Percentiles rank a stretch among this genome's conserved stretches.
Evolutionary conservation across 805 yeast genomes (phyloP).

Genomic region (Metschnikowia kunwiensis): DNA sequence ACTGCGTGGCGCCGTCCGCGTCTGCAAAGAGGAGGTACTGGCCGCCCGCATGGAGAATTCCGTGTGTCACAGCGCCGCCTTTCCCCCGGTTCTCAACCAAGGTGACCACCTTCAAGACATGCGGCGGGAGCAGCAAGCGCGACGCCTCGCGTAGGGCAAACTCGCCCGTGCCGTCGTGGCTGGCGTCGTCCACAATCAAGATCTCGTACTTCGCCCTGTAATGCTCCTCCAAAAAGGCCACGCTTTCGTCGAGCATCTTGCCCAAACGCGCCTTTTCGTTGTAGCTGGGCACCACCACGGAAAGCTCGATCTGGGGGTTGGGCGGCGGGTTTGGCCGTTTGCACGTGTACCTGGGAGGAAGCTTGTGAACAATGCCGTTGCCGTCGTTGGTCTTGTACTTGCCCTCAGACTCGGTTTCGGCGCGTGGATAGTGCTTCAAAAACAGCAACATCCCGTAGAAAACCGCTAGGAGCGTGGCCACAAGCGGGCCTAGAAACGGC

Average conservation of each 20-base stretch:
- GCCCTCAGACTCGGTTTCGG: conserved; percentile 50
- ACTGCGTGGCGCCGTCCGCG: conserved; percentile 94
- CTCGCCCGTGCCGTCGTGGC: conserved; percentile 72
- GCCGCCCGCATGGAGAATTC: conserved; percentile 74
- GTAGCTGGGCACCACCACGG: conserved; percentile 90
- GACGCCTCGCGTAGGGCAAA: conserved; percentile 64
- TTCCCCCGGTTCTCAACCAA: conserved; percentile 82
- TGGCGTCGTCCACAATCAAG: conserved; percentile 88
- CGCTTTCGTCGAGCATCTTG: conserved; percentile 67
- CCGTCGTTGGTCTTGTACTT: conserved; percentile 49
- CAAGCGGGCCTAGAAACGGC: conserved; percentile 2
- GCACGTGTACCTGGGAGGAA: conserved; percentile 27
- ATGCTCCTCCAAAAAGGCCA: conserved; percentile 46
- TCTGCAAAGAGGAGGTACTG: conserved; percentile 81
- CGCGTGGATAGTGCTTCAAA: conserved; percentile 64
- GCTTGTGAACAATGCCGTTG: conserved; percentile 25
- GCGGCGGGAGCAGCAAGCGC: conserved; percentile 49
- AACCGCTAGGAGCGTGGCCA: conserved; percentile 17
- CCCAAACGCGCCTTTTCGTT: conserved; percentile 77
- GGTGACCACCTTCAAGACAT: conserved; percentile 65
- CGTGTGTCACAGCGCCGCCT: conserved; percentile 93
- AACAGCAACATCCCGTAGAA: conserved; percentile 42
- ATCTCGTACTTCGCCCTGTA: conserved; percentile 59
- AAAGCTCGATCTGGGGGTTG: conserved; percentile 35
- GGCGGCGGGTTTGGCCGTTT: conserved; percentile 12